phyloP scores from a whole-genome alignment of 2,329 filamentous ascomycete species.

The Claviceps digitariae region DNA sequence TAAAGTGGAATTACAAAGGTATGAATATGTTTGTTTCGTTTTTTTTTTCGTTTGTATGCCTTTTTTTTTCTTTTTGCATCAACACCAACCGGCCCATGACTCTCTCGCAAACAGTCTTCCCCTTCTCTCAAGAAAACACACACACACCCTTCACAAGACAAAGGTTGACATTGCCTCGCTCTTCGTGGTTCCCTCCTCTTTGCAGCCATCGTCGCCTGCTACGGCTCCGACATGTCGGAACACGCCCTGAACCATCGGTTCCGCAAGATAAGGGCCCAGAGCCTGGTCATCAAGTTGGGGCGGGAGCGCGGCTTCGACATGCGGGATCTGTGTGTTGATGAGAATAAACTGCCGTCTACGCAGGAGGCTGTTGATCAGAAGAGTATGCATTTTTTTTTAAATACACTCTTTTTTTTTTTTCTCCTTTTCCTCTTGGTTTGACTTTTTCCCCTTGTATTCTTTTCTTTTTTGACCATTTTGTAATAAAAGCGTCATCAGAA shows the following conservation, averaged over 20 bases:
- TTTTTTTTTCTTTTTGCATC: background rate
- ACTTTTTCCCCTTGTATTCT: background rate
- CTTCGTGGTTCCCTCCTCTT: conserved; percentile 5
- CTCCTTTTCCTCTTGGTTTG: background rate
- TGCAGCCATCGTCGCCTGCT: conserved; percentile 33
- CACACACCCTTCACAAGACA: conserved; percentile 6
- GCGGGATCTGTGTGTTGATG: conserved; percentile 25
- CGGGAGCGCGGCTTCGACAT: conserved; percentile 26
- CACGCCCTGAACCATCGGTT: conserved; percentile 38
- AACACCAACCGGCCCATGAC: background rate
- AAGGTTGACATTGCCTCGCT: conserved; percentile 15
- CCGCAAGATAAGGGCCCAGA: conserved; percentile 31
- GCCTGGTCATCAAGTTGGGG: conserved; percentile 22
- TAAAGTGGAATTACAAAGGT: conserved; percentile 50
- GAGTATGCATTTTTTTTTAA: conserved; percentile 22
- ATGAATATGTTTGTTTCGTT: conserved; percentile 16
- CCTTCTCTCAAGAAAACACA: background rate
- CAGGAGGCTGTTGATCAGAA: conserved; percentile 25
- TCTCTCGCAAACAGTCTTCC: background rate
- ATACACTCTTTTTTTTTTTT: background rate
- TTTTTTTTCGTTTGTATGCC: background rate
- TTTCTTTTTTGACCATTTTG: background rate
- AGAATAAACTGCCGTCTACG: conserved; percentile 22
- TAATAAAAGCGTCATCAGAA: no score
- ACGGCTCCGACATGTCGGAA: conserved; percentile 35